phyloP scores from a whole-genome alignment of 2,329 filamentous ascomycete genomes.

The Dendrostoma leiphaemia region DNA sequence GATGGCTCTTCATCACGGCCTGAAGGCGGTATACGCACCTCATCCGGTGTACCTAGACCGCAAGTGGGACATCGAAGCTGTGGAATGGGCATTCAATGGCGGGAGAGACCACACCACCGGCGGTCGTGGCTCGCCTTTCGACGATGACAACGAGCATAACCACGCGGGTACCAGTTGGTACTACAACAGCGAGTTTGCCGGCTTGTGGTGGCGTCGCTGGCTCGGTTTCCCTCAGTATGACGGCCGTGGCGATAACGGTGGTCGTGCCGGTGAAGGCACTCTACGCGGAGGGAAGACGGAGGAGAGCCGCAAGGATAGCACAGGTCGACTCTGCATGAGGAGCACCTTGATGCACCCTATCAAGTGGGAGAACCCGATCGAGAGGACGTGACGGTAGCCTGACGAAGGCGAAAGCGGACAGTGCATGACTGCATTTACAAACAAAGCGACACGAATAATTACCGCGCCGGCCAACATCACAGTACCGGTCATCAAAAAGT shows the following conservation, averaged over 20 bases:
- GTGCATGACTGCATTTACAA: not conserved
- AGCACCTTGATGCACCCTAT: slow-evolving; percentile 81
- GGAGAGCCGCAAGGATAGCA: slow-evolving; percentile 41
- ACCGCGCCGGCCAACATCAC: not conserved
- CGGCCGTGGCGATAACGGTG: slow-evolving; percentile 49
- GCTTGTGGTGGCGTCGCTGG: slow-evolving; percentile 79
- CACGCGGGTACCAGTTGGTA: slow-evolving; percentile 83
- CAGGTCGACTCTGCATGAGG: slow-evolving; percentile 73
- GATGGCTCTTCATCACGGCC: slow-evolving; percentile 70
- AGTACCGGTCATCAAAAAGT: not conserved
- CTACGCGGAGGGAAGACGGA: slow-evolving; percentile 51
- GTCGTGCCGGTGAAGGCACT: slow-evolving; percentile 42
- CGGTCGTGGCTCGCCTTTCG: slow-evolving; percentile 65
- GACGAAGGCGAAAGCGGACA: not conserved
- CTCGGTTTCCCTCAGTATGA: slow-evolving; percentile 58
- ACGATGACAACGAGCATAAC: slow-evolving; percentile 72
- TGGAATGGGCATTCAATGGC: slow-evolving; percentile 77
- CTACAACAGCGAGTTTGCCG: slow-evolving; percentile 75
- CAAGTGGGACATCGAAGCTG: slow-evolving; percentile 66
- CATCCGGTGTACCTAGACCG: slow-evolving; percentile 81
- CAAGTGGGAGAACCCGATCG: slow-evolving; percentile 61
- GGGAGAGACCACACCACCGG: slow-evolving; percentile 66
- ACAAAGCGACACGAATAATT: not conserved
- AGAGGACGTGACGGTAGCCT: slow-evolving; percentile 23
- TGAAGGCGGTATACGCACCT: slow-evolving; percentile 77